Conservation (phyloP, 2,329 filamentous ascomycete species). For the Calonectria hawksworthii region DNA sequence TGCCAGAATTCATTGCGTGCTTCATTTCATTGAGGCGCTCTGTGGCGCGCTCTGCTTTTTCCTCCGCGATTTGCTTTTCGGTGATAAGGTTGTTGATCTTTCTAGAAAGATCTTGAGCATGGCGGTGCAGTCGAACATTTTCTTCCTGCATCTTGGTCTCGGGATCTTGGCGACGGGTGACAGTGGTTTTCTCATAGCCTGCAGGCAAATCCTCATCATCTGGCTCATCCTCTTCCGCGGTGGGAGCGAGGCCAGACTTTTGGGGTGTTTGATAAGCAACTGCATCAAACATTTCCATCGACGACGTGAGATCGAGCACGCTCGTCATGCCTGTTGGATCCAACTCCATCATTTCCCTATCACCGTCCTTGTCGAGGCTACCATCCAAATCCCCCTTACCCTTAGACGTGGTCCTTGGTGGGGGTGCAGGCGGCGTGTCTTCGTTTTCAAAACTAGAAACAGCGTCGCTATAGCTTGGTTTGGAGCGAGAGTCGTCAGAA, state of each 20-base stretch:
- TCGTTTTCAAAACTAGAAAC: slow-evolving; percentile 29
- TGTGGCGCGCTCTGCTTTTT: slow-evolving; percentile 45
- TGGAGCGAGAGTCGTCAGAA: slow-evolving; percentile 34
- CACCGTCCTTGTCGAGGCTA: slow-evolving; percentile 9
- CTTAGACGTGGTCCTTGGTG: slow-evolving; percentile 21
- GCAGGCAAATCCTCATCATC: slow-evolving; percentile 34
- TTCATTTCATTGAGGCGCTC: slow-evolving; percentile 44
- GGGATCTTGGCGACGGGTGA: slow-evolving; percentile 22
- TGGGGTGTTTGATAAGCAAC: slow-evolving; percentile 27
- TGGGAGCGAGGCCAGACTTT: slow-evolving; percentile 23
- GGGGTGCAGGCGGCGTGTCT: slow-evolving; percentile 1
- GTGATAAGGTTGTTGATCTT: slow-evolving; percentile 34
- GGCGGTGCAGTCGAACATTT: slow-evolving; percentile 32
- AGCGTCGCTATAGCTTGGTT: slow-evolving; percentile 27
- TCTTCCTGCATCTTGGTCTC: slow-evolving; percentile 32
- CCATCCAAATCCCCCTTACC: slow-evolving; percentile 7
- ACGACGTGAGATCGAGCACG: slow-evolving; percentile 21
- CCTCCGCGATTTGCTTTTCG: slow-evolving; percentile 49
- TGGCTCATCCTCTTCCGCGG: slow-evolving; percentile 34
- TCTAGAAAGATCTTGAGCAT: slow-evolving; percentile 39
- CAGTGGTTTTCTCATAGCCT: slow-evolving; percentile 33
- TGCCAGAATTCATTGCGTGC: slow-evolving; percentile 37
- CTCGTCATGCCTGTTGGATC: slow-evolving; percentile 23
- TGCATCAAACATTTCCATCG: slow-evolving; percentile 32
- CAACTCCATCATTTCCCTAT: slow-evolving; percentile 30